Conservation (phyloP, 2,329 filamentous ascomycete genomes). For the Bipolaris oryzae region DNA sequence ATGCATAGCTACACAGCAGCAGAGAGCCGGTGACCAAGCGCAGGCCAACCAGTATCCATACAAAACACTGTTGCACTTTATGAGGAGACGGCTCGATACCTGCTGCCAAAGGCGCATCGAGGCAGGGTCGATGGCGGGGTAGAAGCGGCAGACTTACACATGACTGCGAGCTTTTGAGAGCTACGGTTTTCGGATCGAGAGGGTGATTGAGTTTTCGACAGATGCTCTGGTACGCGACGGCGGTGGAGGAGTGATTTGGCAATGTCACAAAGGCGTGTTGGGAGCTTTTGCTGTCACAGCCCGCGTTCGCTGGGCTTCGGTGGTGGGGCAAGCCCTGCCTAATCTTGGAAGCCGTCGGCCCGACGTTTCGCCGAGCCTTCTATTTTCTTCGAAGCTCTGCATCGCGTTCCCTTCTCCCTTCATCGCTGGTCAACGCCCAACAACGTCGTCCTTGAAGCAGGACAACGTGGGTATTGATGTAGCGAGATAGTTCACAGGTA, state of each 20-base stretch:
- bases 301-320: conserved; percentile 25
- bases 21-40: not conserved
- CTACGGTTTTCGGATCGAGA: not conserved
- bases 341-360: conserved; percentile 20
- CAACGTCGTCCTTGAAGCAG: conserved; percentile 6
- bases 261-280: conserved; percentile 23
- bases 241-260: conserved; percentile 10
- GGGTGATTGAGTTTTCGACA: not conserved
- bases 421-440: conserved; percentile 3
- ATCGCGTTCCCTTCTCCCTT: conserved; percentile 3
- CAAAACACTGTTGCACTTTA: not conserved
- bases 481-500: conserved; percentile 17
- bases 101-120: conserved; percentile 6
- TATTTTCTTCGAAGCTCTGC: conserved; percentile 20
- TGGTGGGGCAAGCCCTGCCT: conserved; percentile 36
- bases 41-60: not conserved
- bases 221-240: conserved; percentile 14
- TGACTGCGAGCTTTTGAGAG: conserved; percentile 11
- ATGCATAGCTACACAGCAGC: not conserved
- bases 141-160: conserved; percentile 16
- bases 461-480: not conserved
- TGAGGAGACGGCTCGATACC: not conserved
- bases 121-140: conserved; percentile 13
- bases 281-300: conserved; percentile 30
- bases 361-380: conserved; percentile 20